Base-by-base conservation (phyloP, 768 basidiomycete species). In the Crucibulum laeve region DNA sequence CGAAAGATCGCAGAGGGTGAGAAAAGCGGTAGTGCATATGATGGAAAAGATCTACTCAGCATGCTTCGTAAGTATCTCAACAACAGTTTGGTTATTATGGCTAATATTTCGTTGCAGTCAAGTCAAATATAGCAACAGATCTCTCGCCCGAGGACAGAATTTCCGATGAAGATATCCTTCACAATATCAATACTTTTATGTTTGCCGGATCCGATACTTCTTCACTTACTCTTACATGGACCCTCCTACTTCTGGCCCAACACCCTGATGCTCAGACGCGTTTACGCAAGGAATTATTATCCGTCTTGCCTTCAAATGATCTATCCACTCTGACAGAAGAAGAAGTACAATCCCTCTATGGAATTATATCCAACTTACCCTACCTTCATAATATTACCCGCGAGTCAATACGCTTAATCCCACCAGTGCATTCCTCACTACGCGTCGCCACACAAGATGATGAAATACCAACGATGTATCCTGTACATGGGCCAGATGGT, bases 191-290 rank as follows among this genome's bases (percentile, higher is more conserved):
- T 53, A 92, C 91, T 0, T 87, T 94, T 60, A 80, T 92, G 73
- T 91, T 92, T 58, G 90, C 87, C 17, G 92, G 92, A 3, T 89
- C 91, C 10, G 91, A 94, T 54, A 90, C 91, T 0, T 85, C 85
- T 8, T 87, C 87, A 2, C 77, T 93, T 22, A 76, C 84, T 4
- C 64, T 95, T 34, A 88, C 88, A 0, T 96, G 93, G 92, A 82
- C 83, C 1, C 61, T 95, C n/a, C 68, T 82, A 45, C 67, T 87
- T 13, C 75, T 96, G 28, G 80, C 90, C 0, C 71, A 76, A 52
- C 64, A 88, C 56, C 81, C 81, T 0, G 68, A 68, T 1, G 58
- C 83, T 11, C 93, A 96, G 61, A 68, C 69, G 33, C 80, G 77
- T 21, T 73, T 97, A 4, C 82, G 90, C 11, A 58, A 69, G 1